Evolutionary conservation across 2,329 filamentous ascomycete genomes (phyloP).

Genomic region (Exophiala viscosa): DNA sequence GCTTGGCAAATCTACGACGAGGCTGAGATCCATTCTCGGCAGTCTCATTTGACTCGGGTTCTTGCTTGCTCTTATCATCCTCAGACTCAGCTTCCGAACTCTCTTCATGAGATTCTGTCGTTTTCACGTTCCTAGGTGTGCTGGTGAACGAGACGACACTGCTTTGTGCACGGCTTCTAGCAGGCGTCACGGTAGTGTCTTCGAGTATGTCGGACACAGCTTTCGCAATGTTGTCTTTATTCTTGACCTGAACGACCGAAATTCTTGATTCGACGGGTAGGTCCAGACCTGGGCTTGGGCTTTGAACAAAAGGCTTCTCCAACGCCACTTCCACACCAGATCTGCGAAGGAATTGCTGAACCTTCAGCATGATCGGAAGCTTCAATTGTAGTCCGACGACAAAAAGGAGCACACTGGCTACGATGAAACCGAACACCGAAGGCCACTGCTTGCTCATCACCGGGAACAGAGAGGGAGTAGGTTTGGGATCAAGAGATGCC

Average conservation of each 20-base stretch:
- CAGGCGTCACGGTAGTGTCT: constrained; percentile 15
- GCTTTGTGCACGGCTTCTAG: constrained; percentile 24
- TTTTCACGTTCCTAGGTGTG: constrained; percentile 15
- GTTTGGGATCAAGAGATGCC: constrained; percentile 14
- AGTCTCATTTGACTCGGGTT: constrained; percentile 11
- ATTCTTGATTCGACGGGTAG: constrained; percentile 7
- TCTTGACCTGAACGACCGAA: constrained; percentile 9
- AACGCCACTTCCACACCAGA: constrained; percentile 20
- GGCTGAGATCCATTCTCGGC: constrained; percentile 22
- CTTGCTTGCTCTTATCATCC: constrained; percentile 22
- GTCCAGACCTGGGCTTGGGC: background rate
- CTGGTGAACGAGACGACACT: constrained; percentile 7
- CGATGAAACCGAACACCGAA: constrained; percentile 20
- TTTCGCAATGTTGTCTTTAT: constrained; percentile 2
- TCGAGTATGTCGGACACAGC: constrained; percentile 14
- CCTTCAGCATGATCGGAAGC: constrained; percentile 20
- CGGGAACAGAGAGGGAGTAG: constrained; percentile 17
- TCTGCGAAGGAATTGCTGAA: constrained; percentile 20
- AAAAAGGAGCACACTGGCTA: constrained; percentile 17
- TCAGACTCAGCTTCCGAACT: constrained; percentile 27
- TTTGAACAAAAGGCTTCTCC: constrained; percentile 3
- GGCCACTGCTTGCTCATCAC: constrained; percentile 16
- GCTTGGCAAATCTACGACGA: constrained; percentile 27
- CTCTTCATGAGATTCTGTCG: constrained; percentile 13
- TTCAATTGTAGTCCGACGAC: constrained; percentile 22